A percentile compares a stretch with the other conserved stretches of the same genome.
Evolutionary conservation across 2,329 filamentous ascomycete species (phyloP).

Genomic region (Aspergillus ochraceoroseus): DNA sequence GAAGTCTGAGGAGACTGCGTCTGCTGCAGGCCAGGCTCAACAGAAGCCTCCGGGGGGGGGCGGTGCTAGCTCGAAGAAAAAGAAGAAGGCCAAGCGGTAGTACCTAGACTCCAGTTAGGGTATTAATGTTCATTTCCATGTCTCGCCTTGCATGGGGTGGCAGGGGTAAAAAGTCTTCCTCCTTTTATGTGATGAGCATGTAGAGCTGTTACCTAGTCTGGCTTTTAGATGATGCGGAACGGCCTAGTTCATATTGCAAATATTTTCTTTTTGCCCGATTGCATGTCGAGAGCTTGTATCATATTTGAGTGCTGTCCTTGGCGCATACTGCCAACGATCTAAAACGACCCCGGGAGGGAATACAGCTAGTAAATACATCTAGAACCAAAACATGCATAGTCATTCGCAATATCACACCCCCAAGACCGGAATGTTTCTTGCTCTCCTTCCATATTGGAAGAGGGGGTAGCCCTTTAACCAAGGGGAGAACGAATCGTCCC

Average conservation of each 20-base stretch:
- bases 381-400: neutral
- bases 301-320: too few relatives aligned
- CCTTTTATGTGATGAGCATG: slow-evolving; percentile 9
- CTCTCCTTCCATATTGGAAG: too few relatives aligned
- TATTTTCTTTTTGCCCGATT: too few relatives aligned
- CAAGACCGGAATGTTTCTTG: too few relatives aligned
- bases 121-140: neutral
- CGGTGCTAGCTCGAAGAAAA: slow-evolving; percentile 44
- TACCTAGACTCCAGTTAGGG: slow-evolving; percentile 5
- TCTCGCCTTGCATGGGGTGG: slow-evolving; percentile 8
- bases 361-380: neutral
- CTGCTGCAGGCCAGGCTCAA: slow-evolving; percentile 31
- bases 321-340: too few relatives aligned
- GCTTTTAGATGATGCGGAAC: neutral
- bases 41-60: slow-evolving; percentile 34
- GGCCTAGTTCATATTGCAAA: too few relatives aligned
- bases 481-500: slow-evolving; percentile 35
- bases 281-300: too few relatives aligned
- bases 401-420: too few relatives aligned
- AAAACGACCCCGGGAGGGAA: too few relatives aligned
- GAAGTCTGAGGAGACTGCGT: slow-evolving; percentile 54
- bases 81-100: slow-evolving; percentile 51
- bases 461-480: slow-evolving; percentile 23
- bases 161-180: neutral
- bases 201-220: neutral